Evolutionary conservation across 352 stramenopile species (phyloP), one percentile per base, ranked within the genome.

Genomic region (Stephanocyclus meneghinianus): DNA sequence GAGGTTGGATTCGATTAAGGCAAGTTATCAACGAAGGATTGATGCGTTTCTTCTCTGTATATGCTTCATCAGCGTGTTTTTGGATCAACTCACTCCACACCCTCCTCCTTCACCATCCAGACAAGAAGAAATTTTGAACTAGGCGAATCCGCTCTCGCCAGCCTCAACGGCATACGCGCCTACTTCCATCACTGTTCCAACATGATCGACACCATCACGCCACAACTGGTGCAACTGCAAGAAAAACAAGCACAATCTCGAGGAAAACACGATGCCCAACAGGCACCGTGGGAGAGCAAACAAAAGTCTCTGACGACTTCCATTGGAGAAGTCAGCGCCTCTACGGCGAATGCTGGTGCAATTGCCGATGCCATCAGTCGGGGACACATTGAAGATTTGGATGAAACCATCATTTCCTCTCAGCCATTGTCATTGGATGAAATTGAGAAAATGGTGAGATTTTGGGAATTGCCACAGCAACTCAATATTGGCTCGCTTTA

Each of bases 141-240:
- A 40, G 83, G 86, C 26, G 88, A 93, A 71, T 85, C 75, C 61
- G 63, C 81, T 30, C 60, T 92, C 2, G 78, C 85, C 7, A 87
- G 78, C 18, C 71, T 93, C 40, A 81, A 90, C 78, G 88, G 87
- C 18, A 79, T 93, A 6, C 44, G 81, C 5, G 77, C 80, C 0
- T 92, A 91, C 63, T 91, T 88, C 71, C 76, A 88, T 63, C 85
- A 89, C 45, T 92, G 86, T 61, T 84, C 81, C 47, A 83, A 90
- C 76, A 67, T 89, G 44, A 86, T 89, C 7, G 66, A 78, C 57
- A 76, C 74, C 44, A 53, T 89, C 37, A 71, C 81, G 11, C 86
- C 86, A 0, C 81, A 76, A 71, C 81, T 93, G 51, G 80, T 74
- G 30, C 59, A 44, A 50, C 78, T 91, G 63, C 88, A 93, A 72